Conservation (phyloP, 352 stramenopile genomes). For the Phytopythium ostracodes region DNA sequence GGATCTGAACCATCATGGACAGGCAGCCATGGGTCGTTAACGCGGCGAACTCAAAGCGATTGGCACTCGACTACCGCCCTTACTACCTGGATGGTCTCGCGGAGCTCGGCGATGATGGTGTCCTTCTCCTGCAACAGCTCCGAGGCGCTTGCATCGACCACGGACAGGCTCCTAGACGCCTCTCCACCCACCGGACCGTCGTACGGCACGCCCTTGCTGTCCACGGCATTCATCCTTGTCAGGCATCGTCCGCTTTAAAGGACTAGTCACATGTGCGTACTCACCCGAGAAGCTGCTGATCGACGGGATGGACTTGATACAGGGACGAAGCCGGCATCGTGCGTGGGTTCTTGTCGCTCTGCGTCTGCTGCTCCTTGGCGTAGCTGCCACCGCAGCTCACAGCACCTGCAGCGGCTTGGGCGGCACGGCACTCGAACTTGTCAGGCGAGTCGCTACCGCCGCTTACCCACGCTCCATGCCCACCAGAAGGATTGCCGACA, state of each 20-base stretch:
- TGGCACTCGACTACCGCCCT: not conserved
- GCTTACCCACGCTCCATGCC: not conserved
- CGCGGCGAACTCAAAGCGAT: not conserved
- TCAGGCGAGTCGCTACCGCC: not conserved
- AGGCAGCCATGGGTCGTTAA: too few species aligned
- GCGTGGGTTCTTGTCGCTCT: not conserved
- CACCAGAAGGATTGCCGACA: not conserved
- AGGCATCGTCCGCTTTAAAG: not conserved
- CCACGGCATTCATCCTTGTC: not conserved
- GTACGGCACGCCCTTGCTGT: not conserved
- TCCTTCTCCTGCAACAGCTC: conserved; percentile 58
- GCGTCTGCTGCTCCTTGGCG: conserved; percentile 2
- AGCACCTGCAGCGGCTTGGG: not conserved
- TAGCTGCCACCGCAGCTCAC: not conserved
- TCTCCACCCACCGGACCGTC: not conserved
- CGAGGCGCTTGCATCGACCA: not conserved
- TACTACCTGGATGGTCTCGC: conserved; percentile 79
- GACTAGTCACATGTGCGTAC: not conserved
- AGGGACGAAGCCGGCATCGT: not conserved
- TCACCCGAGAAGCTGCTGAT: not conserved
- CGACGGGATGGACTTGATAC: conserved; percentile 4
- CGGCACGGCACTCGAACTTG: too few species aligned
- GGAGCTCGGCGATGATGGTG: conserved; percentile 80
- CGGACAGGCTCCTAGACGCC: not conserved
- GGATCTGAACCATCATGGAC: conserved; percentile 45